Percentiles rank a stretch among this genome's conserved stretches.
Evolutionary conservation across 768 basidiomycete genomes (phyloP).

Genomic region (Suillus clintonianus): DNA sequence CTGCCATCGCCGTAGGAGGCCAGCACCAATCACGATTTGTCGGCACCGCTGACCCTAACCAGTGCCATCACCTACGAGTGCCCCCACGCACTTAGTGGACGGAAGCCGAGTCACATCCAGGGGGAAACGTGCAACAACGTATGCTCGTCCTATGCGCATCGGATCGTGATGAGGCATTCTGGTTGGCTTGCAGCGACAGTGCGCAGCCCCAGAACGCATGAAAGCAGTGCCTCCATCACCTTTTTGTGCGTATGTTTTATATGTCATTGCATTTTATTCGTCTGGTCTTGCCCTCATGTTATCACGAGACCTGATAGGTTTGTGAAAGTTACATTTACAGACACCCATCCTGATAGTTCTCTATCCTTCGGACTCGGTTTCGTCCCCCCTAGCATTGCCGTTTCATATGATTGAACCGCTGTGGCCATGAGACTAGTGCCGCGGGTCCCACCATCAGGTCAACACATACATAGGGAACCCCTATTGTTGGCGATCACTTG

Average conservation of each 20-base stretch:
- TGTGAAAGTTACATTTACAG: no score
- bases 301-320: neutral
- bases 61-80: neutral
- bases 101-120: neutral
- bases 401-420: no score
- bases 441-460: neutral
- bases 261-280: neutral
- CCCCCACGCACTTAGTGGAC: neutral
- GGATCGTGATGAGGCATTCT: no score
- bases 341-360: no score
- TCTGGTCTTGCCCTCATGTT: neutral
- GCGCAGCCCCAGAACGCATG: neutral
- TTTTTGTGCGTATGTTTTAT: neutral
- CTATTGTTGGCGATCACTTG: no score
- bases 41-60: no score
- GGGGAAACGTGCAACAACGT: neutral
- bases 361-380: no score
- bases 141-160: neutral
- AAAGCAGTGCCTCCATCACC: neutral
- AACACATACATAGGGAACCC: no score
- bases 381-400: no score
- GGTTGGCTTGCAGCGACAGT: neutral
- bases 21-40: no score
- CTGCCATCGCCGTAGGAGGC: no score
- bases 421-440: neutral